Base-by-base conservation (phyloP, 331 rosid genomes). In the Malus hybrid region DNA sequence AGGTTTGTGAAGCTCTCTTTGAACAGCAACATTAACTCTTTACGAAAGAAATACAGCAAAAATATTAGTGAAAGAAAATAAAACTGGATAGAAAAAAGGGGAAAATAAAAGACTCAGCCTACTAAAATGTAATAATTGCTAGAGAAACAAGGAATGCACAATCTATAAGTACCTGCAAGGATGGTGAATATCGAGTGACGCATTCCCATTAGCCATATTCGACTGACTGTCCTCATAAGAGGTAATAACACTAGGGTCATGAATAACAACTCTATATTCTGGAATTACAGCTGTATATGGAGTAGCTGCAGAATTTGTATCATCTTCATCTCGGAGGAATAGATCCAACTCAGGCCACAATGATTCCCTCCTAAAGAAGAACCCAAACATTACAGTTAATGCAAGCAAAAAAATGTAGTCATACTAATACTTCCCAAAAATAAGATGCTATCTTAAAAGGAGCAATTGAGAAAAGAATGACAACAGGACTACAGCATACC, bases 261-360 rank as follows among this genome's bases (percentile, higher is more conserved):
- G 91, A 78, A 89, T 55, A 73, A 85, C 98, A 32, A 93, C 88
- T 70, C 97, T 85, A 44, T 93, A 93, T 78, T 90, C 89, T 46
- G 82, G 80, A 78, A 92, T 86, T 73, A 79, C 80, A 77, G 97
- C 96, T 56, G 91, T 90, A 76, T 92, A 92, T 65, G 96, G 96
- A 7, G 93, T 90, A 71, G 97, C 79, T 16, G 64, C 92, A 65
- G 87, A 83, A 75, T 75, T 85, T 44, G 83, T 76, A 84, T 88
- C 97, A 76, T 86, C 97, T 83, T 87, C 97, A 74, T 87, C 97
- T 81, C 86, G 89, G 34, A 92, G 90, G 81, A 92, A 56, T 54
- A 79, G 93, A 87, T 92, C 97, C 81, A 92, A 81, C 86, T 90
- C 93, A 11, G 96, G 90, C 97, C 93, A 92, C 77, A 92, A 73